Evolutionary conservation across 192 early-diverging fungal genomes (phyloP), one percentile per base, ranked within the genome.

Genomic region (Radiomyces spectabilis): DNA sequence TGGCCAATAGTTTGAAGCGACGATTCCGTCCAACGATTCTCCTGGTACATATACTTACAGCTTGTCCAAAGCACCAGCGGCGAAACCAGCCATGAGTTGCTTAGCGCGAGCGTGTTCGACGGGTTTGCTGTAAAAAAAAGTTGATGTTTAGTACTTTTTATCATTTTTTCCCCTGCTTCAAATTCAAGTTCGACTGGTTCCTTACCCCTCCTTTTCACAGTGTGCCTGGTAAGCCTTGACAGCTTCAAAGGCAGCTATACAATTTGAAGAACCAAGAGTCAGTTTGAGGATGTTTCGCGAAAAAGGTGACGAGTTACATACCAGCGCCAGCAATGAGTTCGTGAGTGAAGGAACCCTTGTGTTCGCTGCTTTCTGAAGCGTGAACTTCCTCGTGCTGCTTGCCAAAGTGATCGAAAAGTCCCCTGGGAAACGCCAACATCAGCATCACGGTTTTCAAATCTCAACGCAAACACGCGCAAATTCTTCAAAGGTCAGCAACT

Each of bases 301-400:
- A 39, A 39, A 39, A 15, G 38, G 38, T 49, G 21, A n/a, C 7
- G 40, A 3, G n/a, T 25, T 29, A 55, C 52, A 47, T 62, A 62
- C 60, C 66, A 48, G 66, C 66, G 32, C 66, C 66, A 45, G 66
- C 66, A 57, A 68, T 68, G 15, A 53, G n/a, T 40, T 68, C 66
- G 49, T 68, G 66, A 31, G 59, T 57, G 16, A 68, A 51, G n/a
- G 39, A 48, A 25, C 55, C 53, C 54, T 68, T 51, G 54, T 68
- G 53, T 5, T 60, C 47, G 18, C 53, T 40, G 3, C 13, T 4
- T 26, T 40, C n/a, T 4, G 25, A 32, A 9, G 57, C 43, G 1
- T 53, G 5, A 9, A 62, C n/a, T 39, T 68, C 54, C 31, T 68
- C 35, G 13, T 57, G 55, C 8, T 53, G 51, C 3, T 37, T 16